phyloP scores from a whole-genome alignment of 2,329 filamentous ascomycete species.

The Reticulascus tulasneorum region DNA sequence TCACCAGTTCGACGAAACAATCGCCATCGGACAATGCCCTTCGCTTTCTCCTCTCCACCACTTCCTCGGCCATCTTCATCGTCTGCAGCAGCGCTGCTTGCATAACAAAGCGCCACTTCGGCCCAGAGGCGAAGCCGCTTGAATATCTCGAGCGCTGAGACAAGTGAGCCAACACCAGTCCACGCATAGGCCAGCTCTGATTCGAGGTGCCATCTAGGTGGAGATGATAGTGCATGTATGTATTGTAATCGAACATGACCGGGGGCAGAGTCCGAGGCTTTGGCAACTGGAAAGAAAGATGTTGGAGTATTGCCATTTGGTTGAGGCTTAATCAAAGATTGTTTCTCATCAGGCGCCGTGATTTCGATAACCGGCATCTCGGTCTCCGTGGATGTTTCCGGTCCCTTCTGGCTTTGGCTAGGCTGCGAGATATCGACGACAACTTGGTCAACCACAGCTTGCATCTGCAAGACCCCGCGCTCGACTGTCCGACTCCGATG shows the following conservation, averaged over 20 bases:
- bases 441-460: slow-evolving; percentile 92
- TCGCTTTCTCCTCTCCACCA: slow-evolving; percentile 74
- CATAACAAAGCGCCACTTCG: slow-evolving; percentile 87
- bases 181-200: slow-evolving; percentile 90
- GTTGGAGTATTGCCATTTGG: slow-evolving; percentile 48
- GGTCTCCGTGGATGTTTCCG: slow-evolving; percentile 20
- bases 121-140: slow-evolving; percentile 91
- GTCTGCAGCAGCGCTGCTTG: slow-evolving; percentile 53
- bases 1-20: slow-evolving; percentile 64
- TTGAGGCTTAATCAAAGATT: neutral
- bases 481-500: slow-evolving; percentile 85
- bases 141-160: slow-evolving; percentile 93
- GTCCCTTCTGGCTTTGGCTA: too few species aligned
- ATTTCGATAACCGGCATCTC: slow-evolving; percentile 44
- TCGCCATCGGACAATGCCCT: slow-evolving; percentile 69
- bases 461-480: slow-evolving; percentile 83
- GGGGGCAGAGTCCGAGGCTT: slow-evolving; percentile 72
- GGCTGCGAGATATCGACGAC: slow-evolving; percentile 69
- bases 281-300: slow-evolving; percentile 76
- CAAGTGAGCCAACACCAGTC: slow-evolving; percentile 80
- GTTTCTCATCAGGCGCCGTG: slow-evolving; percentile 28
- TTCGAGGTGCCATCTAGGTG: slow-evolving; percentile 90
- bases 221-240: slow-evolving; percentile 77
- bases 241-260: slow-evolving; percentile 74
- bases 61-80: slow-evolving; percentile 50